Evolutionary conservation across 163 green algal species (phyloP).

Genomic region (Chlamydomonas reinhardtii): DNA sequence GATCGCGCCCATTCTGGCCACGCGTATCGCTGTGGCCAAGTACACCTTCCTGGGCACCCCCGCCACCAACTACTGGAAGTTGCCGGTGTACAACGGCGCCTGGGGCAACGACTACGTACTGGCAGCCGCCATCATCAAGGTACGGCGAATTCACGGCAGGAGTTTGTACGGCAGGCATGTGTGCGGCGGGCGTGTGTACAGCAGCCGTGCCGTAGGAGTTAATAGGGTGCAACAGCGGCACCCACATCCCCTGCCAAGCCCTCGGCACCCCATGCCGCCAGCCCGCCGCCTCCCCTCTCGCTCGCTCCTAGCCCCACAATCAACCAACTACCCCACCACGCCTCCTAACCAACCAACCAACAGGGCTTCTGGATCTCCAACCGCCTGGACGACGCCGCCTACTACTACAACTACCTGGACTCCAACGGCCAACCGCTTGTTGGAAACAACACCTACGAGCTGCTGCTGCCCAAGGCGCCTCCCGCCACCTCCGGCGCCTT

Average conservation of each 20-base stretch:
- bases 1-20: neutral
- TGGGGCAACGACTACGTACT: slow-evolving; percentile 12
- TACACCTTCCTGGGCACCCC: neutral
- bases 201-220: too few relatives aligned
- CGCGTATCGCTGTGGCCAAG: slow-evolving; percentile 10
- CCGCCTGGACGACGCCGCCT: neutral
- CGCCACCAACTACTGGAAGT: slow-evolving; percentile 11
- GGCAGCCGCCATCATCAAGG: slow-evolving; percentile 9
- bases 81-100: neutral
- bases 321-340: too few relatives aligned
- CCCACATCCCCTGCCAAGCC: too few relatives aligned
- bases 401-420: neutral
- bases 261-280: too few relatives aligned
- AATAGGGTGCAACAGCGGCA: too few relatives aligned
- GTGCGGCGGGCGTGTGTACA: too few relatives aligned
- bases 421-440: neutral
- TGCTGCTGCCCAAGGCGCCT: neutral
- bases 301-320: too few relatives aligned
- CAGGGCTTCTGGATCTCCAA: slow-evolving; percentile 18
- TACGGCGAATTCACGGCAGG: too few relatives aligned
- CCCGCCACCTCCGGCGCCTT: neutral
- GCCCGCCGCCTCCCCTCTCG: too few relatives aligned
- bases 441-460: neutral
- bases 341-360: too few relatives aligned
- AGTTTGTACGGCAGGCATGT: too few relatives aligned